Base-by-base conservation (phyloP, 148 eudicot species). In the Cornus florida region DNA sequence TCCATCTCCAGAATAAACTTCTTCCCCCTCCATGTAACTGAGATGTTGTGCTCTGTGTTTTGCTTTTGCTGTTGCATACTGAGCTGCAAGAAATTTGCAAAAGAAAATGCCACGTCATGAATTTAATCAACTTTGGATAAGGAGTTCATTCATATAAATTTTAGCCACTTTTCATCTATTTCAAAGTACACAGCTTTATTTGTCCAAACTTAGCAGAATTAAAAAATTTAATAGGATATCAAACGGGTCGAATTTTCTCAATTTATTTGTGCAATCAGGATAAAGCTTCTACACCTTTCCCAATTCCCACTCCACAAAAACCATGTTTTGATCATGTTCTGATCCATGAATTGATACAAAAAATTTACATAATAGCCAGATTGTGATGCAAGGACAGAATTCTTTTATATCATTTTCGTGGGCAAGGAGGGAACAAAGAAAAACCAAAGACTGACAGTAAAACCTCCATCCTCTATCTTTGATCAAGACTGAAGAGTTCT, bases 21-120 rank as follows among this genome's bases (percentile, higher is more conserved):
- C 74, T 85, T 89, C 69, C 92, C 93, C 85, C 95, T 90, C 98
- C 98, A 95, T 72, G 85, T 75, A 82, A 90, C 84, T 50, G 84
- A 72, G 69, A 88, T 85, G 69, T 75, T 80, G 62, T 53, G 57
- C 59, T 39, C 43, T 39, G 9, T 43, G 48, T 6, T 43, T 43
- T 75, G 56, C 76, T 78, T 84, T 59, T 73, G 82, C 74, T 79
- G 89, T 78, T 86, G 85, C 97, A 92, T 92, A 68, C 35, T 82
- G 77, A 81, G 35, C 93, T 91, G 87, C 69, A 85, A 75, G 16
- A 81, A 70, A 14, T 53, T 53, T 53, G 59, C 17, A 53, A 53
- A 53, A 53, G 4, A 53, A 53, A 53, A 53, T 3, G 59, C 59
- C 59, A 53, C 4, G 17, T 53, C 59, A 53, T 53, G 19, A 12